Conservation (phyloP, 768 basidiomycete species). For the Rhodotorula kratochvilovae region DNA sequence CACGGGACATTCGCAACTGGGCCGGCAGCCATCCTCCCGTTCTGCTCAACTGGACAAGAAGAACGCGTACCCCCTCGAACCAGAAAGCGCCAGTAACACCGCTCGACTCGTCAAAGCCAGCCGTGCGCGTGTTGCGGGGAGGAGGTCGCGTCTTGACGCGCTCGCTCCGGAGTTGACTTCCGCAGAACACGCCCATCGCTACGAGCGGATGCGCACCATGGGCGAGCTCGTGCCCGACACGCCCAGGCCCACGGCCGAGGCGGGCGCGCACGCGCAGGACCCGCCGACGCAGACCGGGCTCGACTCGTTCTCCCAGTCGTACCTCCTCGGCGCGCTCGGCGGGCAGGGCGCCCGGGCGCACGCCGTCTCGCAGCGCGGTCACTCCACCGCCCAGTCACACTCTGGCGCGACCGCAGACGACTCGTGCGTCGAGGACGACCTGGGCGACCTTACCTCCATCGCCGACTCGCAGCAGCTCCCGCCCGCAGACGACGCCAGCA, state of each 20-base stretch:
- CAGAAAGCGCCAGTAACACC: too few relatives aligned
- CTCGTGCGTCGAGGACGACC: background rate
- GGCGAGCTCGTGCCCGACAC: slow-evolving; percentile 5
- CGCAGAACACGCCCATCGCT: too few relatives aligned
- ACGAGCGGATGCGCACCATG: background rate
- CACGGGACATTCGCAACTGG: too few relatives aligned
- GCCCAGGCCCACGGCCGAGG: background rate
- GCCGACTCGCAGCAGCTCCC: slow-evolving; percentile 3
- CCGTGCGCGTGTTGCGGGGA: too few relatives aligned
- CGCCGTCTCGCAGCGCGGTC: too few relatives aligned
- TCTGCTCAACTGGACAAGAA: too few relatives aligned
- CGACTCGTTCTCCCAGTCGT: background rate
- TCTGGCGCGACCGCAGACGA: background rate
- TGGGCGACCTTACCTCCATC: background rate
- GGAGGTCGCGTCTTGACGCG: background rate
- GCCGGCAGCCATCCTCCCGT: too few relatives aligned
- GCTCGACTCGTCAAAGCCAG: too few relatives aligned
- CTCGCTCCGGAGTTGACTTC: too few relatives aligned
- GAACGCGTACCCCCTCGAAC: too few relatives aligned
- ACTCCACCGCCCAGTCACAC: too few relatives aligned
- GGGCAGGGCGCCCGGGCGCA: background rate
- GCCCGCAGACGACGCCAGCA: background rate
- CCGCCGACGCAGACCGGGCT: background rate
- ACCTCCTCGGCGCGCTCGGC: background rate
- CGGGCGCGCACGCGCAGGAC: too few relatives aligned